Evolutionary conservation across 2,329 filamentous ascomycete species (phyloP).

Genomic region (Arthrobotrys entomopaga): DNA sequence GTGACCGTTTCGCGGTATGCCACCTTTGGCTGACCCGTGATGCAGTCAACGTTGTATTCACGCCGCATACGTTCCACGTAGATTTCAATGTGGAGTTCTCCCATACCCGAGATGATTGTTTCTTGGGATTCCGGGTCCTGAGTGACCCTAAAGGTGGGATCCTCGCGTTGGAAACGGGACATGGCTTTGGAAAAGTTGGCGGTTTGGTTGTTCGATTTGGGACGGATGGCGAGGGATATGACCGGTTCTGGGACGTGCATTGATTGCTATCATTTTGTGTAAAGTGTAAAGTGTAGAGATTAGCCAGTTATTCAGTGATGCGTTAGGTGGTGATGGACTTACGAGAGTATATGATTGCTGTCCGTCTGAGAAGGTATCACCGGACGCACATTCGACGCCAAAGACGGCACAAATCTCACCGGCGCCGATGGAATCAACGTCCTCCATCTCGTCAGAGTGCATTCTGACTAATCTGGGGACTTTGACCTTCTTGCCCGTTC

Average conservation of each 20-base stretch:
- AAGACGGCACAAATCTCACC: constrained; percentile 99
- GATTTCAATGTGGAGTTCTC: constrained; percentile 94
- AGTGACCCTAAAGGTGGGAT: constrained; percentile 94
- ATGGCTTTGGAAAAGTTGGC: constrained; percentile 98
- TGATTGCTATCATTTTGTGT: constrained; percentile 68
- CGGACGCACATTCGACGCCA: constrained; percentile 95
- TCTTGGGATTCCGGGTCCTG: constrained; percentile 93
- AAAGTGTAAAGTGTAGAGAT: background rate
- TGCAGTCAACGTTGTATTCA: constrained; percentile 95
- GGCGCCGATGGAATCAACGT: constrained; percentile 88
- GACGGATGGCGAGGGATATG: constrained; percentile 96
- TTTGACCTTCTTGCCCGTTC: constrained; percentile 94
- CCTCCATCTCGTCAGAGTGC: constrained; percentile 99
- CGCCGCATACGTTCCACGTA: constrained; percentile 96
- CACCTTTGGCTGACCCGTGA: constrained; percentile 95
- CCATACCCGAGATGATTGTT: constrained; percentile 98
- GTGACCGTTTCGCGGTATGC: constrained; percentile 96
- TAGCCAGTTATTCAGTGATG: background rate
- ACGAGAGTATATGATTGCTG: constrained; percentile 88
- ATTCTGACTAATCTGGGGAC: constrained; percentile 97
- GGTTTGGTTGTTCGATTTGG: constrained; percentile 89
- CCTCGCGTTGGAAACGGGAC: constrained; percentile 97
- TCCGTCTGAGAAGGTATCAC: constrained; percentile 97
- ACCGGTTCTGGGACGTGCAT: constrained; percentile 99
- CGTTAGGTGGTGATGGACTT: background rate